A percentile compares a stretch with the other conserved stretches of the same genome.
Evolutionary conservation across 1,284 basidiomycete species (phyloP).

Genomic region (Microbotryum scabiosae): DNA sequence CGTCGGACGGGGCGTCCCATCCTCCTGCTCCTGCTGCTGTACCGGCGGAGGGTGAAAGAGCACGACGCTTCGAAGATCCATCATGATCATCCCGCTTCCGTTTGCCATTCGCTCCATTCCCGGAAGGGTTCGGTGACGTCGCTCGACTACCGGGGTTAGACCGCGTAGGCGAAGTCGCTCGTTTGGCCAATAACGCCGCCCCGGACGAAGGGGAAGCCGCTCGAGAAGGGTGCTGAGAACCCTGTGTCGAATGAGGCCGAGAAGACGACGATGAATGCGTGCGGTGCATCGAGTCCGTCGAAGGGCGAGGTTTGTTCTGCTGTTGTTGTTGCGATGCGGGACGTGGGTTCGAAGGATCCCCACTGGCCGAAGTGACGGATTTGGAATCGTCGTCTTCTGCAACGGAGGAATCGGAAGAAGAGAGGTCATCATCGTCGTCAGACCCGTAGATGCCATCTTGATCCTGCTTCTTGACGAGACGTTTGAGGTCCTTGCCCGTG

Average conservation of each 20-base stretch:
- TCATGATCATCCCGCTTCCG: constrained; percentile 15
- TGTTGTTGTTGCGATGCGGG: too few species aligned
- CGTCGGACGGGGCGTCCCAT: background rate
- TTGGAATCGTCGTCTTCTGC: too few species aligned
- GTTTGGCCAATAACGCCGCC: constrained; percentile 67
- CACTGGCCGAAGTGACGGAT: too few species aligned
- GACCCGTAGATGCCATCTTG: constrained; percentile 44
- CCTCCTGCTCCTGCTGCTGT: background rate
- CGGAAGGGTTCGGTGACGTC: constrained; percentile 5
- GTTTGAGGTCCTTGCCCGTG: constrained; percentile 65
- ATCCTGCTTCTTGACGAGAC: constrained; percentile 59
- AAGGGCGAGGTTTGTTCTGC: too few species aligned
- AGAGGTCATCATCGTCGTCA: constrained; percentile 57
- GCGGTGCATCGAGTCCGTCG: background rate
- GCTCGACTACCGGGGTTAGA: constrained; percentile 13
- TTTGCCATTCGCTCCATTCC: constrained; percentile 6
- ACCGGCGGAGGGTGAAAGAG: constrained; percentile 42
- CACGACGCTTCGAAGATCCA: constrained; percentile 14
- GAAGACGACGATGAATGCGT: background rate
- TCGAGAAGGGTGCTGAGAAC: constrained; percentile 17
- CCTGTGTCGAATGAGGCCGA: background rate
- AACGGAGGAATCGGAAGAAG: constrained; percentile 20
- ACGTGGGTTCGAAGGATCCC: too few species aligned
- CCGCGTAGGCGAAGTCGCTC: constrained; percentile 58
- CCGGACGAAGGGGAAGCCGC: constrained; percentile 39